Evolutionary conservation across 2,329 filamentous ascomycete genomes (phyloP), one percentile per base, ranked within the genome.

Genomic region (Chalaropsis thielavioides): DNA sequence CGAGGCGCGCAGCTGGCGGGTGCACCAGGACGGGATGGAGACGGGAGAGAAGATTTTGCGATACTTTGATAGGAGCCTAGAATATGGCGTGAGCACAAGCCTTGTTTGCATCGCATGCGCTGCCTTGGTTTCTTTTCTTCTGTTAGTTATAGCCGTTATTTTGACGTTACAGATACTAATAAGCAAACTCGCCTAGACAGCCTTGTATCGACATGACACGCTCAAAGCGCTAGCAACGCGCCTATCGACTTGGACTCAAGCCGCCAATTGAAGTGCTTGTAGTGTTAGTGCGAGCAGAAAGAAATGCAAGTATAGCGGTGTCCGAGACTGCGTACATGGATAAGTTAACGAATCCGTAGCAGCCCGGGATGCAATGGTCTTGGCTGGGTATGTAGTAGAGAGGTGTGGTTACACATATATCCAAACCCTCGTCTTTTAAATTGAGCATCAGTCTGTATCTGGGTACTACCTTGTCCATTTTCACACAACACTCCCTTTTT

Each of bases 231-330:
- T 99, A 94, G 94, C 83, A 89, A 72, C 84, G 94, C 58, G 94
- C 94, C 3, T 81, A 95, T 64, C 80, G 80, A 65, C 78, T 99
- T n/a, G 86, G 87, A 2, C 79, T 99, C n/a, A 81, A 87, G 40
- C 94, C 94, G 1, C 92, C 94, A 0, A 81, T 96, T 31, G 92
- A 97, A 74, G 91, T 96, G 2, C 80, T 97, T 4, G 89, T 91
- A 0, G 88, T 97, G 17, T 35, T 97, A 59, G 71, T 95, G 64
- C 87, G 85, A 71, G 86, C 90, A 71, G 83, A 87, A 71, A 76
- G 81, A 4, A 81, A 77, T 66, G 80, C 79, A 0, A 80, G 80
- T 41, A 70, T 73, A 41, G 79, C 76, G 17, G 24, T 24, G 40
- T 74, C 81, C 41, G 82, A 94, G 74, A 80, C 79, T 69, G 89